Percentiles rank a stretch among this genome's conserved stretches.
Conservation (phyloP, 495 filamentous ascomycete species). For the Aspergillus steynii region DNA sequence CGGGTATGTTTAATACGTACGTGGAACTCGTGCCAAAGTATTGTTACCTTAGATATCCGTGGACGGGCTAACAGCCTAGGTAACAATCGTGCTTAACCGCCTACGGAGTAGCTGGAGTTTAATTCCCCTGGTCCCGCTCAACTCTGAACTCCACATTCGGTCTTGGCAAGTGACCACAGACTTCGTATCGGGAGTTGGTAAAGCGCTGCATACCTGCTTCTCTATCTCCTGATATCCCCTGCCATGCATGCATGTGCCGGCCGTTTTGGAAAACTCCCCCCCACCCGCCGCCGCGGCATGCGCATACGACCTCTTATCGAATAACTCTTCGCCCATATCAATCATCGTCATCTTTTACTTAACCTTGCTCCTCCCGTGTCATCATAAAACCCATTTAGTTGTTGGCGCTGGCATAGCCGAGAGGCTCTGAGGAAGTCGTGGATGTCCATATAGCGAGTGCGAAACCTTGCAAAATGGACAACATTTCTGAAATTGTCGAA, state of each 20-base stretch:
- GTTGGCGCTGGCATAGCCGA: too few species aligned
- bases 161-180: background rate
- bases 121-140: too few species aligned
- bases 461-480: slow-evolving; percentile 44
- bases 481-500: slow-evolving; percentile 66
- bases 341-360: background rate
- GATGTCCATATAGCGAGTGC: background rate
- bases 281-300: background rate
- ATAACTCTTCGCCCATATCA: background rate
- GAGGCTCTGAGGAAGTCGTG: background rate
- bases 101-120: too few species aligned
- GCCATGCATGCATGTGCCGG: background rate
- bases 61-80: too few species aligned
- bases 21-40: too few species aligned
- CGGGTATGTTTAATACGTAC: too few species aligned
- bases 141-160: too few species aligned
- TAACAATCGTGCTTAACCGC: too few species aligned
- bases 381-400: background rate
- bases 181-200: background rate
- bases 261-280: too few species aligned
- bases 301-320: background rate
- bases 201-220: background rate
- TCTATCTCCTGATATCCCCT: background rate
- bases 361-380: too few species aligned
- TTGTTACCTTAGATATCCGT: too few species aligned